Percentiles rank a stretch among this genome's conserved stretches.
Evolutionary conservation across 345 rosid species (phyloP).

Genomic region (Erysimum cheiranthoides): DNA sequence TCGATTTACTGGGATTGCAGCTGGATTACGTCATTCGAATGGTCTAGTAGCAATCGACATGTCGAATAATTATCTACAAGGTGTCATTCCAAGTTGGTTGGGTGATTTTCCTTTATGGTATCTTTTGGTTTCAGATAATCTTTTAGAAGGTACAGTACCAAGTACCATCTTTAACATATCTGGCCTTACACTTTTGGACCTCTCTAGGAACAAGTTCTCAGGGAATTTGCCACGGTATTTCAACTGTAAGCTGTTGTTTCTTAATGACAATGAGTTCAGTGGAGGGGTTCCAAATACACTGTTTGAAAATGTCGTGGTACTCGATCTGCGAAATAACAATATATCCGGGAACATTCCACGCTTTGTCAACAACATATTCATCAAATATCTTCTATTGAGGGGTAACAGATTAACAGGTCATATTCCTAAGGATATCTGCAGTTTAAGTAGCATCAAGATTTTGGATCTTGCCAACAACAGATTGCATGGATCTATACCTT

Average conservation of each 20-base stretch:
- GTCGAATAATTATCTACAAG: constrained; percentile 17
- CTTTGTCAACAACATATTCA: neutral
- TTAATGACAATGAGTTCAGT: neutral
- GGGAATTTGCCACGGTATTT: neutral
- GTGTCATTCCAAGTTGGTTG: constrained; percentile 21
- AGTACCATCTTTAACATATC: neutral
- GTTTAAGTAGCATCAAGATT: neutral
- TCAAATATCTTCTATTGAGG: neutral
- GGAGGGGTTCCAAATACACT: neutral
- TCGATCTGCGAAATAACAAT: constrained; percentile 13
- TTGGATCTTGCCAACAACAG: constrained; percentile 30
- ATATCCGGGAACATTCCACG: constrained; percentile 5
- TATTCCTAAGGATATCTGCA: neutral
- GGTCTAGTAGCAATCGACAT: neutral
- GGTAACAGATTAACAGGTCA: neutral
- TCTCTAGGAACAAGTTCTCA: constrained; percentile 25
- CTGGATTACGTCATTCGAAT: neutral
- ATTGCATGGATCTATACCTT: constrained; percentile 17
- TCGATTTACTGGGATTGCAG: neutral
- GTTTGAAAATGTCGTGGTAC: neutral
- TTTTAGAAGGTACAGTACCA: constrained; percentile 19
- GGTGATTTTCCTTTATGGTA: neutral
- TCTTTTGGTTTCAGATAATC: neutral
- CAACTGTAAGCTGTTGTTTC: neutral
- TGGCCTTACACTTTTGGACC: neutral